Base-by-base conservation (phyloP, 2,329 filamentous ascomycete genomes). In the Stagonosporopsis chrysanthemi region DNA sequence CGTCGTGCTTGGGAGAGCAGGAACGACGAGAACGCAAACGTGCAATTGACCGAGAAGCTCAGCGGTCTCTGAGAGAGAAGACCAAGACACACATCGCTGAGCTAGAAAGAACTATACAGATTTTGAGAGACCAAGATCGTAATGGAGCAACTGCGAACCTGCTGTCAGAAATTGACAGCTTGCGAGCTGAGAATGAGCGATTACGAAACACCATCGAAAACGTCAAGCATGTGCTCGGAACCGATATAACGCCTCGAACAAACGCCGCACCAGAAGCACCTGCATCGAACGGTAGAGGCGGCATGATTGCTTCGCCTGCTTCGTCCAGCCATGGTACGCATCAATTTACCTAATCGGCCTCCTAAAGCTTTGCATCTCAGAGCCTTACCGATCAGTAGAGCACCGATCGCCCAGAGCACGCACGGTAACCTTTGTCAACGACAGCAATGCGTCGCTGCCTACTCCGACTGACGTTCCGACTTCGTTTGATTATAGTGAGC, bases 61-160 rank as follows among this genome's bases (percentile, higher is more conserved):
- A 75, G 44, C 58, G 73, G 28, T 74, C 72, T 3, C 56, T 76
- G 19, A 52, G 73, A 49, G 73, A 76, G 46, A 76, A 76, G 63
- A 76, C 73, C 1, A 76, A 75, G 40, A 71, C 71, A 8, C 72
- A 75, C 22, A 76, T 76, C 45, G 72, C 73, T 8, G 72, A 76
- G 44, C 66, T 76, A 2, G 72, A 75, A 49, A 68, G 72, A 26
- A 75, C 72, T 2, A 75, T 75, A 24, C 63, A 73, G 47, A 73
- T 75, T n/a, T 55, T 76, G 6, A 54, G 68, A 26, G 64, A 72
- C 22, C 71, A 75, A 47, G 73, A 76, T 41, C 57, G 65, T 28
- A 72, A 73, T 62, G 70, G 68, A 14, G 67, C 68, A 2, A 75
- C 70, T 17, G 62, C 69, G 19, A 73, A 64, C 39, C 46, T 76